Evolutionary conservation across 2,329 filamentous ascomycete genomes (phyloP).

Genomic region (Cladosporium oxysporum): DNA sequence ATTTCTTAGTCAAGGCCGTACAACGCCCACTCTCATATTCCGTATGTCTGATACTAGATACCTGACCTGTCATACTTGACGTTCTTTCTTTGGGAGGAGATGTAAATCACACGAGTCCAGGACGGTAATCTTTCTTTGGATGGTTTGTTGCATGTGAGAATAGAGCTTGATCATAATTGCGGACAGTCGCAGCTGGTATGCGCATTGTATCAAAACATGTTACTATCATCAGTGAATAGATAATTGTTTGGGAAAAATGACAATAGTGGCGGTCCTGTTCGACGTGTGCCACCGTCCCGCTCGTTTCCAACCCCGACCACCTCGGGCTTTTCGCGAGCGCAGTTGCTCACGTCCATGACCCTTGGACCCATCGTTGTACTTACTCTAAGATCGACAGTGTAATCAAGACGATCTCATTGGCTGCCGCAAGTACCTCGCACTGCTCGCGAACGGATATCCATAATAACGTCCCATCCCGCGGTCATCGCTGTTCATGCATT

Average conservation of each 20-base stretch:
- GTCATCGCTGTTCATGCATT: neutral
- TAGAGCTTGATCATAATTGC: neutral
- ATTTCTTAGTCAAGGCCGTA: neutral
- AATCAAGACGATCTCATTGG: neutral
- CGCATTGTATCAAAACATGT: neutral
- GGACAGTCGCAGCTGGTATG: neutral
- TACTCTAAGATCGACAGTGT: neutral
- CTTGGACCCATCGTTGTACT: neutral
- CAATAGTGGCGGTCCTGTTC: neutral
- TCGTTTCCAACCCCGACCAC: neutral
- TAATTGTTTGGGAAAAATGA: neutral
- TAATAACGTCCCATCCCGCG: neutral
- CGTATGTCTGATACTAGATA: neutral
- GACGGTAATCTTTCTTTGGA: neutral
- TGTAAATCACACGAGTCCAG: neutral
- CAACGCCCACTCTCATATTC: conserved; percentile 35
- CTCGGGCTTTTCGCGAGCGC: conserved; percentile 6
- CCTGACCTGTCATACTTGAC: neutral
- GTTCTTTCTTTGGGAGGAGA: neutral
- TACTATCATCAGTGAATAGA: neutral
- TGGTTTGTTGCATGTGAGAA: neutral
- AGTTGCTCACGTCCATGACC: neutral
- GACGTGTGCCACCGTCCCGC: neutral
- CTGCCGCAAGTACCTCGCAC: neutral
- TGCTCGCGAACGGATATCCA: neutral